Evolutionary conservation across 148 eudicot genomes (phyloP).

Genomic region (Persicaria tinctoria): DNA sequence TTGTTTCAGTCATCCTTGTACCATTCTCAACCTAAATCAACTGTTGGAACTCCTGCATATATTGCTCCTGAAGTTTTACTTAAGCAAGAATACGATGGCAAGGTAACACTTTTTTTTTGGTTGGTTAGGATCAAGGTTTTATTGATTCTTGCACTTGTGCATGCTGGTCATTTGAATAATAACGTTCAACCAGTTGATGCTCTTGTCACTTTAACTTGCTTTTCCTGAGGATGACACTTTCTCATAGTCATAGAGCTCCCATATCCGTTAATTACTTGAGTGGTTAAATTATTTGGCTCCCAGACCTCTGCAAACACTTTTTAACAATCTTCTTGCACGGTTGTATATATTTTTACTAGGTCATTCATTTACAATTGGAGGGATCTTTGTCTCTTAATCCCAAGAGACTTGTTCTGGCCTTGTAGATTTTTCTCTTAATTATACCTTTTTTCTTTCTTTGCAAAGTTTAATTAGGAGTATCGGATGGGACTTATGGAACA

Average conservation of each 20-base stretch:
- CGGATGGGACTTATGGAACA: neutral
- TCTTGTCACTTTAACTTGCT: neutral
- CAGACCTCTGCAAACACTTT: neutral
- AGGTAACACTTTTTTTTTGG: conserved; percentile 34
- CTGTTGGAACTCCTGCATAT: conserved; percentile 95
- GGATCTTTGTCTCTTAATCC: neutral
- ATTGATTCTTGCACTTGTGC: neutral
- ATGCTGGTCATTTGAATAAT: neutral
- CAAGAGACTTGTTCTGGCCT: neutral
- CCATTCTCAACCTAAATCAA: conserved; percentile 95
- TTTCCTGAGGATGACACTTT: neutral
- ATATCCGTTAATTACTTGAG: neutral
- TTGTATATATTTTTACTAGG: neutral
- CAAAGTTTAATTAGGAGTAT: neutral
- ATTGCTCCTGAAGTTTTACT: conserved; percentile 93
- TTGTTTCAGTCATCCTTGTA: conserved; percentile 67
- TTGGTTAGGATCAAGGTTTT: neutral
- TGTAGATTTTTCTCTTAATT: neutral
- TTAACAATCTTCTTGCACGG: neutral
- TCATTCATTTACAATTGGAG: neutral
- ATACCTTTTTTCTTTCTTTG: neutral
- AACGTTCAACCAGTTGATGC: neutral
- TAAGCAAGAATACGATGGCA: conserved; percentile 86
- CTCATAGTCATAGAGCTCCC: neutral
- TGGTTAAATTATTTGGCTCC: neutral